Evolutionary conservation across 768 basidiomycete genomes (phyloP).

Genomic region (Podaxis carcinomalis): DNA sequence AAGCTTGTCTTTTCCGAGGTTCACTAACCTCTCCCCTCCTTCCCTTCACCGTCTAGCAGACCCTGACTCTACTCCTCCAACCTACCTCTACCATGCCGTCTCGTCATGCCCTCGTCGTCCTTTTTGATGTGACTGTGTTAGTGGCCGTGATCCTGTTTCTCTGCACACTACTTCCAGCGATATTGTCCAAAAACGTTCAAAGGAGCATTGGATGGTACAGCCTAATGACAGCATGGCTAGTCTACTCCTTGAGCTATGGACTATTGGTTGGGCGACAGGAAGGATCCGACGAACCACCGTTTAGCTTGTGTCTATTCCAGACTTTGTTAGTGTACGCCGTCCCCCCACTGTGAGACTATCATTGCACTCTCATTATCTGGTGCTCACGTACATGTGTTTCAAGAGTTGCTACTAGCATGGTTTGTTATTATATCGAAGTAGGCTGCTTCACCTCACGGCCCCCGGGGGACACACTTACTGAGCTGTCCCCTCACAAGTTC

Average conservation of each 20-base stretch:
- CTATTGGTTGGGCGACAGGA: conserved; percentile 5
- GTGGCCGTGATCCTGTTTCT: background rate
- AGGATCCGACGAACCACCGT: background rate
- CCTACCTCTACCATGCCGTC: background rate
- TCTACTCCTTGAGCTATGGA: conserved; percentile 6
- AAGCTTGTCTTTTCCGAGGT: background rate
- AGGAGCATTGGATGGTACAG: conserved; percentile 8
- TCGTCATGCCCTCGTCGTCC: conserved; percentile 7
- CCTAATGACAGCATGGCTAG: conserved; percentile 1
- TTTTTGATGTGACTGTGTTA: conserved; percentile 1
- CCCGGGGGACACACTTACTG: background rate
- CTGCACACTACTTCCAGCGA: background rate
- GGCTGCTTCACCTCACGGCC: background rate
- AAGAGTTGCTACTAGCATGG: background rate
- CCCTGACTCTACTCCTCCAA: background rate
- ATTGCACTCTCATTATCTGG: background rate
- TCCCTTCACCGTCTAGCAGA: background rate
- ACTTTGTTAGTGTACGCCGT: conserved; percentile 2
- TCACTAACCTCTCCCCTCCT: background rate
- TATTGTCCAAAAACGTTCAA: background rate
- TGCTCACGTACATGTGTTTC: background rate
- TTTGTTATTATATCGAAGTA: conserved; percentile 7
- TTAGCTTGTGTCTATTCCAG: conserved; percentile 1
- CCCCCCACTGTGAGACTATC: background rate
- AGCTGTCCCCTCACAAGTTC: background rate